A percentile compares a stretch with the other conserved stretches of the same genome.
These are phyloP conservation scores for Arthrinium phaeospermum DNA, from an alignment of 2,329 filamentous ascomycete species.

Conservation along the genomic window DNA sequence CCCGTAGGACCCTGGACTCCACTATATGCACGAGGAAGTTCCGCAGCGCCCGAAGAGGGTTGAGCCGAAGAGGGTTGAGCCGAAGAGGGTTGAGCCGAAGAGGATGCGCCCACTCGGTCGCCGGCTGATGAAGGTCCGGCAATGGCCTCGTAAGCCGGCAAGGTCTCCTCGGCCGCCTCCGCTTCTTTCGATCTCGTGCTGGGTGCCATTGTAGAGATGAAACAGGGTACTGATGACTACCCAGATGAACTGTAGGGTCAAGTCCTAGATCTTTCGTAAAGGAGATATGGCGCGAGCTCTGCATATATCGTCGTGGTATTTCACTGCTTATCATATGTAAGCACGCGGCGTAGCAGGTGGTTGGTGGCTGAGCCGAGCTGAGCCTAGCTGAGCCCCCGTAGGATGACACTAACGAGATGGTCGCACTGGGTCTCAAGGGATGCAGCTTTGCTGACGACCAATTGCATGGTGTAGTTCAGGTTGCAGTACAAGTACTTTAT, in stretches of 20 bases:
- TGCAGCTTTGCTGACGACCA: background rate
- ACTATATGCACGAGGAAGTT: background rate
- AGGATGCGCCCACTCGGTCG: background rate
- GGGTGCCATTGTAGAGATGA: background rate
- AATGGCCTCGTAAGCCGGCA: conserved; percentile 16
- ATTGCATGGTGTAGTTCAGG: background rate
- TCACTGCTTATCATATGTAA: background rate
- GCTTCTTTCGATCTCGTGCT: background rate
- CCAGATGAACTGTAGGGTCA: background rate
- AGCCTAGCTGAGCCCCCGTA: background rate
- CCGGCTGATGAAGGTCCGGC: background rate
- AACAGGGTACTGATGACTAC: background rate
- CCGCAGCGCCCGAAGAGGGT: background rate
- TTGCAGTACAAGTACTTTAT: background rate
- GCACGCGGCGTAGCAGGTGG: background rate
- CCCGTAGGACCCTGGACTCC: conserved; percentile 34
- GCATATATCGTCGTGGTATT: background rate
- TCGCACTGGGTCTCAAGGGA: background rate
- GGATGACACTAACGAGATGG: too few relatives aligned
- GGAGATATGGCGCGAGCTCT: background rate
- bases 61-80: background rate
- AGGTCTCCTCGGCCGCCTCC: background rate
- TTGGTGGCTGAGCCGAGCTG: background rate
- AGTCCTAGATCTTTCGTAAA: background rate
- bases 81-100: background rate